phyloP scores from a whole-genome alignment of 371 early-diverging fungal genomes.

The Catenaria anguillulae region DNA sequence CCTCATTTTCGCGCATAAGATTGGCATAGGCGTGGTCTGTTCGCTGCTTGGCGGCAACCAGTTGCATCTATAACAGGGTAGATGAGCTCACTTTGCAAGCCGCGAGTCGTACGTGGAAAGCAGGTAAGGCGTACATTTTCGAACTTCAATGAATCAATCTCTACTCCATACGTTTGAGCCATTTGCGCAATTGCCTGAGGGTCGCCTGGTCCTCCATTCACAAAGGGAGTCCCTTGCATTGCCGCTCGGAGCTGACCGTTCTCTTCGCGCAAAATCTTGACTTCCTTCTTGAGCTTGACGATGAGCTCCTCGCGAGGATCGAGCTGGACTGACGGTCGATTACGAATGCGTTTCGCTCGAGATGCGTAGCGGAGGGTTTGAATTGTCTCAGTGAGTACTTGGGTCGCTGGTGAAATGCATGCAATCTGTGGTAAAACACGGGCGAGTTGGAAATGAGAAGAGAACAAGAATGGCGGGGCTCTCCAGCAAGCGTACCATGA shows the following conservation, averaged over 20 bases:
- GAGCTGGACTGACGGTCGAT: slow-evolving; percentile 9
- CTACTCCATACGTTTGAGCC: background rate
- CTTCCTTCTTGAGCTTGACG: slow-evolving; percentile 5
- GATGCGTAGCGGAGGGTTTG: slow-evolving; percentile 32
- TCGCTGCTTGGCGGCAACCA: background rate
- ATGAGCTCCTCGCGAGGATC: slow-evolving; percentile 16
- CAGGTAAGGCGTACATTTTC: slow-evolving; percentile 3
- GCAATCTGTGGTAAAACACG: slow-evolving; percentile 15
- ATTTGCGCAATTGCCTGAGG: background rate
- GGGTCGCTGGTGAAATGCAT: slow-evolving; percentile 19
- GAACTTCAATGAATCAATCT: slow-evolving; percentile 5
- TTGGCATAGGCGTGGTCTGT: background rate
- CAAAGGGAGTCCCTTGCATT: background rate
- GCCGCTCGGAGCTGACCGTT: slow-evolving; percentile 5
- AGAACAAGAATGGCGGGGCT: no score
- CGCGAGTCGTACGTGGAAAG: background rate
- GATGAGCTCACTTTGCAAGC: background rate
- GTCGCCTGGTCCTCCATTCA: background rate
- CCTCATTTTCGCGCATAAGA: slow-evolving; percentile 6
- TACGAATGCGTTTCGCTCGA: slow-evolving; percentile 19
- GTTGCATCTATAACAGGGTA: background rate
- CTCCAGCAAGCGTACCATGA: slow-evolving; percentile 21
- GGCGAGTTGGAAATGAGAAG: background rate
- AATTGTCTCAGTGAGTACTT: slow-evolving; percentile 22
- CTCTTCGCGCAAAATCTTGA: slow-evolving; percentile 1